Evolutionary conservation across 345 rosid species (phyloP).

Genomic region (Euphorbia lathyris): DNA sequence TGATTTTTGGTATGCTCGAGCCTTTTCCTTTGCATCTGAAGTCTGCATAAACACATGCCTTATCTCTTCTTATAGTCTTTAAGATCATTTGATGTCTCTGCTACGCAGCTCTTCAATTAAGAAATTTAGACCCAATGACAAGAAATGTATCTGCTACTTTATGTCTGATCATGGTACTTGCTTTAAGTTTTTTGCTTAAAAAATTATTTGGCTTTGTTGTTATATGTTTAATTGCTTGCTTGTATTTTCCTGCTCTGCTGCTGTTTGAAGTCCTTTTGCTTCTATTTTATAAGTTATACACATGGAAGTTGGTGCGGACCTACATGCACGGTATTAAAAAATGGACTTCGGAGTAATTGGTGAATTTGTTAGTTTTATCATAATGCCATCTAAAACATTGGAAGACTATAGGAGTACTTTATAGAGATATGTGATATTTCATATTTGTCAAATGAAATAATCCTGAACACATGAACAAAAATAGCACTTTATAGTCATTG

Average conservation of each 20-base stretch:
- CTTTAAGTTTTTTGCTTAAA: neutral
- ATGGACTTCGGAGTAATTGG: neutral
- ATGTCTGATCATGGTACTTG: neutral
- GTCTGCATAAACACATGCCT: neutral
- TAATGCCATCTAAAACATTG: neutral
- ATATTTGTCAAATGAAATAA: neutral
- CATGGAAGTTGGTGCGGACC: neutral
- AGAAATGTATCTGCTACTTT: neutral
- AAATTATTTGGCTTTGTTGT: neutral
- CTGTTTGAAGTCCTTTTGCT: neutral
- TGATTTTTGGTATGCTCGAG: neutral
- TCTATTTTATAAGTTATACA: neutral
- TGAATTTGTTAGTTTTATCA: neutral
- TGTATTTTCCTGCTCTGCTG: neutral
- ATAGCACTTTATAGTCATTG: neutral
- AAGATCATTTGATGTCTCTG: neutral
- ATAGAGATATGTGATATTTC: neutral
- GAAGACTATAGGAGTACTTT: too few relatives aligned
- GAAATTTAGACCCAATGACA: neutral
- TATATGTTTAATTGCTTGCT: neutral
- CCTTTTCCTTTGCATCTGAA: neutral
- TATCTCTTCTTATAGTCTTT: neutral
- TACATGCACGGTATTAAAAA: neutral
- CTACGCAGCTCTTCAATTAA: neutral
- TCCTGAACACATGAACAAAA: neutral